Evolutionary conservation across 352 stramenopile genomes (phyloP).

Genomic region (Salisapilia sapeloensis): DNA sequence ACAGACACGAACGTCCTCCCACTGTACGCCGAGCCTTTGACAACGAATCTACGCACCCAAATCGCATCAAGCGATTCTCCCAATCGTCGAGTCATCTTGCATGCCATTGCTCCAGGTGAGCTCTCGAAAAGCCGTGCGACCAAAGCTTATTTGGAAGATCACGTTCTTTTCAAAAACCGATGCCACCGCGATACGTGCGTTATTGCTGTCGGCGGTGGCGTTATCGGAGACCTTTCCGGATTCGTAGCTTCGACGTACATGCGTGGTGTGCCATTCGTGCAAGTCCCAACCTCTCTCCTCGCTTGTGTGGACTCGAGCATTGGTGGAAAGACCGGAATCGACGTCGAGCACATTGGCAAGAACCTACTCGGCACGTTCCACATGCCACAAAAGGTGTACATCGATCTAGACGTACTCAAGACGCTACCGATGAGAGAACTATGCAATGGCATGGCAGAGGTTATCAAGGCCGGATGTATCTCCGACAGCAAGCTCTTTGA

Average conservation of each 20-base stretch:
- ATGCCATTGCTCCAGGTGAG: conserved; percentile 48
- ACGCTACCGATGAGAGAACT: conserved; percentile 95
- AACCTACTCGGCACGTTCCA: conserved; percentile 98
- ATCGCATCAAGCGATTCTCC: conserved; percentile 8
- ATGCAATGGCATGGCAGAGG: conserved; percentile 88
- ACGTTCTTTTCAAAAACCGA: conserved; percentile 62
- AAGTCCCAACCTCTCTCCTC: conserved; percentile 95
- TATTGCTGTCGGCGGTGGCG: conserved; percentile 88
- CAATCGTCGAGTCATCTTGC: conserved; percentile 35
- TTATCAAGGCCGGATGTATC: conserved; percentile 98
- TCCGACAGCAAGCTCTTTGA: conserved; percentile 88
- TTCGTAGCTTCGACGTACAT: conserved; percentile 97
- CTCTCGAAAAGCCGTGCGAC: conserved; percentile 61
- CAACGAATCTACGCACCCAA: conserved; percentile 11
- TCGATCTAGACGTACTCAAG: conserved; percentile 86
- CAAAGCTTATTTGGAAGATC: conserved; percentile 67
- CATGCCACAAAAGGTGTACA: conserved; percentile 94
- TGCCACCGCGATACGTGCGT: conserved; percentile 73
- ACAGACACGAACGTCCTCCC: conserved; percentile 60
- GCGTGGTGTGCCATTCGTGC: conserved; percentile 74
- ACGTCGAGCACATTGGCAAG: conserved; percentile 88
- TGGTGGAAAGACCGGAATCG: conserved; percentile 96
- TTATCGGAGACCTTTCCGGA: conserved; percentile 96
- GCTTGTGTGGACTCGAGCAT: conserved; percentile 98
- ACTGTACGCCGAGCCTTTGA: conserved; percentile 51